Base-by-base conservation (phyloP, 2,329 filamentous ascomycete genomes). In the Cadophora gregata region DNA sequence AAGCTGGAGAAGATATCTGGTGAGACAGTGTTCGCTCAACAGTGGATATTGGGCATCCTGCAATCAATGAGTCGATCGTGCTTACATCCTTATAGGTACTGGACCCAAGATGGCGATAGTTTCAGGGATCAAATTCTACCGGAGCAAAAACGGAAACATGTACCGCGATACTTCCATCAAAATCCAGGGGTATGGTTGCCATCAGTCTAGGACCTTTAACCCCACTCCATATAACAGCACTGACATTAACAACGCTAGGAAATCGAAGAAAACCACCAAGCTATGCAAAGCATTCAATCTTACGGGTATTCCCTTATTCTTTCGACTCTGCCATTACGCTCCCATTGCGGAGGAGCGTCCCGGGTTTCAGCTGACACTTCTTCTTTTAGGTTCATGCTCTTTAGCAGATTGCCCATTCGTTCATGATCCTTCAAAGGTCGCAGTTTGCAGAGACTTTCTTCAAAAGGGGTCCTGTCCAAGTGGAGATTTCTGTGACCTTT, bases 141-240 rank as follows among this genome's bases (percentile, higher is more conserved):
- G 93, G 71, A 97, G 92, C 79, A 96, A 95, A 78, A 91, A 90
- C 73, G 93, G 93, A 69, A 97, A 97, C 73, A 85, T 97, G 29
- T 90, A 94, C 75, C 90, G 93, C 64, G 86, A 91, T 74, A 89
- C 91, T 70, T 84, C 93, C 64, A 86, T 95, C 67, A 89, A 90
- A 77, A 88, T 89, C 69, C 90, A 92, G 78, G 89, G 87, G 92
- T 95, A 87, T 80, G 88, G 84, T 76, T 19, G 6, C 27, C 59
- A 27, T 50, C 36, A 48, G 4, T 24, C 21, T 16, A 19, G 14
- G 27, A 25, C 21, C 25, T n/a, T 21, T 24, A n/a, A 16, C 29
- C 0, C 6, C 24, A 38, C 19, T 33, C 58, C 16, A 24, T 21
- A 77, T 21, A 77, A 77, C 71, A 78, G 76, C 50, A 71, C 72